Conservation (phyloP, 1,139 yeast genomes). For the Yamadazyma triangularis region DNA sequence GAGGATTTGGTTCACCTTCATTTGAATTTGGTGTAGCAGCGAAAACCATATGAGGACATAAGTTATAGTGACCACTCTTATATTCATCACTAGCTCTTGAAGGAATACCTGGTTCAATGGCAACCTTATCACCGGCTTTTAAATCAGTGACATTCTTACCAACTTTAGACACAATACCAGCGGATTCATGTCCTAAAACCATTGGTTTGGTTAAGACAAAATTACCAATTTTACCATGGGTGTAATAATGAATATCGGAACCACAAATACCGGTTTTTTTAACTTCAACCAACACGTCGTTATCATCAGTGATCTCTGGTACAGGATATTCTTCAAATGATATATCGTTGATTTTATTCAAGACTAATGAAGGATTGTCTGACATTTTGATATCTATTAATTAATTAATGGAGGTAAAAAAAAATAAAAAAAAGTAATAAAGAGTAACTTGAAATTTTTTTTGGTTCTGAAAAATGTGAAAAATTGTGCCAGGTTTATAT, state of each 20-base stretch:
- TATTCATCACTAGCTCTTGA: conserved; percentile 72
- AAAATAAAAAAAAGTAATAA: too few species aligned
- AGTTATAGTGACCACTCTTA: conserved; percentile 71
- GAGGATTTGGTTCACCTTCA: conserved; percentile 41
- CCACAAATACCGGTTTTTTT: conserved; percentile 85
- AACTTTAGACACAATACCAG: conserved; percentile 66
- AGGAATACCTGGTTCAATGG: conserved; percentile 73
- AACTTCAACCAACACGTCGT: conserved; percentile 70
- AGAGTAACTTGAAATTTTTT: too few species aligned
- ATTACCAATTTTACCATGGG: conserved; percentile 78
- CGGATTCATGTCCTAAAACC: conserved; percentile 75
- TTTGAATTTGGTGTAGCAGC: conserved; percentile 70
- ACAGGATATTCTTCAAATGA: conserved; percentile 60
- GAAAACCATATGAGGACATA: conserved; percentile 80
- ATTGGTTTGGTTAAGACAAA: conserved; percentile 61
- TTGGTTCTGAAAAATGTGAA: too few species aligned
- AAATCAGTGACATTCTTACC: conserved; percentile 55
- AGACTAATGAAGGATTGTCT: conserved; percentile 64
- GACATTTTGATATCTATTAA: conserved; percentile 12
- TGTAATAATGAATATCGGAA: conserved; percentile 78
- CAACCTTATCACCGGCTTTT: conserved; percentile 76
- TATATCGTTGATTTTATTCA: conserved; percentile 61
- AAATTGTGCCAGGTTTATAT: too few species aligned
- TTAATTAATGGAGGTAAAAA: too few species aligned
- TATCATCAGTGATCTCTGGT: conserved; percentile 58